phyloP scores from a whole-genome alignment of 192 early-diverging fungal genomes.

The Backusella westeae region DNA sequence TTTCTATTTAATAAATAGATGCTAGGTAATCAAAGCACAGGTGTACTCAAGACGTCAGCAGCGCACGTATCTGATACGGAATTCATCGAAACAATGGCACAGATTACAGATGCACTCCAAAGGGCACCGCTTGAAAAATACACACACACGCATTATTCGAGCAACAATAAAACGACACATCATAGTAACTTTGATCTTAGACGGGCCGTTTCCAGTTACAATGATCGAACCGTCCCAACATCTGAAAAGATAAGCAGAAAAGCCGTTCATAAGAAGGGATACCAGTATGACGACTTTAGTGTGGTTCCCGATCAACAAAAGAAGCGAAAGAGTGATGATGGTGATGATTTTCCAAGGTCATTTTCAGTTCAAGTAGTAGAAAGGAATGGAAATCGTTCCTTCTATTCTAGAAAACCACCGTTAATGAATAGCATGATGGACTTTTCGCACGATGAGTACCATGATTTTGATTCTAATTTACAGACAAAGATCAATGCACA shows the following conservation, averaged over 20 bases:
- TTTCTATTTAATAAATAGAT: background rate
- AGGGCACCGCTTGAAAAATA: background rate
- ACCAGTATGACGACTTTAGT: background rate
- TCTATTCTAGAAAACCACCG: background rate
- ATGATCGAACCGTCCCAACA: background rate
- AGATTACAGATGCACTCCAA: conserved; percentile 18
- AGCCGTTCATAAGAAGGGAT: background rate
- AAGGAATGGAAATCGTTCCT: background rate
- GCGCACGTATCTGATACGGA: background rate
- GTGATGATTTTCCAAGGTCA: background rate
- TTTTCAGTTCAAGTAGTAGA: background rate
- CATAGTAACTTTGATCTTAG: background rate
- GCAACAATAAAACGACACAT: background rate
- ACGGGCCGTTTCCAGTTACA: background rate
- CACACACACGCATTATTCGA: background rate
- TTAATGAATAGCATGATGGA: conserved; percentile 4
- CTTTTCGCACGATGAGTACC: background rate
- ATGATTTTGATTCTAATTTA: conserved; percentile 7
- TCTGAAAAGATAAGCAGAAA: background rate
- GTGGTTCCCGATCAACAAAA: background rate
- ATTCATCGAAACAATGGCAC: conserved; percentile 14
- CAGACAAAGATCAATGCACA: conserved; percentile 2
- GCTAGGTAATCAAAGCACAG: background rate
- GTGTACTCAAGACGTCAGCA: background rate
- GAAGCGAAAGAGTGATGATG: background rate